Percentiles rank a stretch among this genome's conserved stretches.
These are phyloP conservation scores for Colletotrichum destructivum DNA, from an alignment of 2,329 filamentous ascomycete species.

Conservation along the genomic window DNA sequence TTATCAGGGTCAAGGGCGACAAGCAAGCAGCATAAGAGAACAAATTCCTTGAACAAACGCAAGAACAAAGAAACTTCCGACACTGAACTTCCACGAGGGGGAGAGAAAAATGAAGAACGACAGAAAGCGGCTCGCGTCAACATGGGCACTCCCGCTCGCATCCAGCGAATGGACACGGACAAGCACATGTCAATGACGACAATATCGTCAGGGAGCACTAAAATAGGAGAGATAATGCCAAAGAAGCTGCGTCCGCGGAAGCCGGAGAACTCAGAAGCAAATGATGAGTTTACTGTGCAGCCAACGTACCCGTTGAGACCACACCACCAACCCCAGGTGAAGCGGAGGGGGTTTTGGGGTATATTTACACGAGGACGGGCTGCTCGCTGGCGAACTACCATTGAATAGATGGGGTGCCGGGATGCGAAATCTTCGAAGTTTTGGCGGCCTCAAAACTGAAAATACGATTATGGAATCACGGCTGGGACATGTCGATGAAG, in stretches of 20 bases:
- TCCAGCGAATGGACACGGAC: constrained; percentile 1
- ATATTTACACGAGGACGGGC: constrained; percentile 21
- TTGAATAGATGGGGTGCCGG: background rate
- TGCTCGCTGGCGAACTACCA: background rate
- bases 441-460: background rate
- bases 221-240: constrained; percentile 57
- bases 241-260: constrained; percentile 19
- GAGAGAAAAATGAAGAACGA: background rate
- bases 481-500: background rate
- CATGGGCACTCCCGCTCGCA: background rate
- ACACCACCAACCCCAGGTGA: constrained; percentile 13
- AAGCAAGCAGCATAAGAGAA: constrained; percentile 17
- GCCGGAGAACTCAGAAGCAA: background rate
- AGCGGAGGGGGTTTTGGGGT: constrained; percentile 31
- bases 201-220: constrained; percentile 61
- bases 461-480: too few relatives aligned
- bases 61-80: constrained; percentile 12
- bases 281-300: constrained; percentile 2
- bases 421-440: too few relatives aligned
- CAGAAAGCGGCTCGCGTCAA: background rate
- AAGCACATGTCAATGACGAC: constrained; percentile 51
- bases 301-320: constrained; percentile 40
- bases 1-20: constrained; percentile 13
- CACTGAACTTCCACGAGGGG: background rate
- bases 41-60: background rate